Base-by-base conservation (phyloP, 345 rosid genomes). In the Mercurialis annua region DNA sequence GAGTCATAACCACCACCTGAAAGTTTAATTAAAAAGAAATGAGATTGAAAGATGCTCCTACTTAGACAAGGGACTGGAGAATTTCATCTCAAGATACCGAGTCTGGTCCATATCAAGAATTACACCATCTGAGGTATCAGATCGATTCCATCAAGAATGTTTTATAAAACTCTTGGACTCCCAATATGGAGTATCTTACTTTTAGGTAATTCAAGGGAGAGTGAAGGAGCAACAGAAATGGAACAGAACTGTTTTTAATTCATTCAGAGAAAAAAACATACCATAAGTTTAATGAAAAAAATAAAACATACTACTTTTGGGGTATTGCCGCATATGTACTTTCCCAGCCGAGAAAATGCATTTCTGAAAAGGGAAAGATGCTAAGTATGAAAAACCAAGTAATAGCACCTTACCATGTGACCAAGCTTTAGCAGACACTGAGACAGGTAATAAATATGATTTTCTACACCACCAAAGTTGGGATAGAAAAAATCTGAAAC, bases 401-500 rank as follows among this genome's bases (percentile, higher is more conserved):
- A 34, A 68, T 17, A 59, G 50, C 34, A 9, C 34, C 78, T 78
- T 50, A 94, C 99, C 98, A 89, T 94, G 85, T 89, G 98, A 30
- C 98, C 97, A 62, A 89, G 96, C 82, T 89, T 81, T 66, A 94
- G 73, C 56, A 91, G 77, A 82, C 98, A 94, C 64, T 91, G 99
- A 36, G 98, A 94, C 42, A 94, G 84, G 73, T 84, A 94, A 62
- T 91, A 94, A 55, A 94, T 86, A 79, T 94, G 98, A 78, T 76
- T 87, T 77, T 94, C 98, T 1, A 94, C 99, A 50, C 99, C 99
- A 57, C 98, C 97, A 53, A 94, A 89, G 78, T 91, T 94, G 10
- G 99, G 98, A 78, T 82, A 94, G 88, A 89, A 91, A 81, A 94
- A 91, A 81, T 94, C 98, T 24, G 98, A 94, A 56, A 88, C 96